Evolutionary conservation across 345 rosid species (phyloP).

Genomic region (Brassica incana): DNA sequence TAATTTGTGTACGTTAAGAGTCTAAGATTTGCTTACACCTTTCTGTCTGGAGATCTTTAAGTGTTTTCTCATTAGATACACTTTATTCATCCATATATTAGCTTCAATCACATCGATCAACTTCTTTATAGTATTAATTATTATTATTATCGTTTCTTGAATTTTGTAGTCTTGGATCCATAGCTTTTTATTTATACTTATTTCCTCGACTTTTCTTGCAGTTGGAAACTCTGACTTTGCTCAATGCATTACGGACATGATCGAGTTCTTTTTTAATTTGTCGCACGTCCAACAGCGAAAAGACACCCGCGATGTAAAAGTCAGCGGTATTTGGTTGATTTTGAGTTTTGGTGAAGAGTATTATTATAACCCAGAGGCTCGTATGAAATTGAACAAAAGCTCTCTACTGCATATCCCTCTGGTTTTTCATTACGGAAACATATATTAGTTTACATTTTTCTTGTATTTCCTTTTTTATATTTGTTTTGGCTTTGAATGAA

Average conservation of each 20-base stretch:
- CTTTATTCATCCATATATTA: conserved; percentile 11
- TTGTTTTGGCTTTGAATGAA: background rate
- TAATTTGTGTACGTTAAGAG: conserved; percentile 4
- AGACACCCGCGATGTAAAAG: background rate
- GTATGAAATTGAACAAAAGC: conserved; percentile 19
- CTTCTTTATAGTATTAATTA: background rate
- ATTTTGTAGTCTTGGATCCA: conserved; percentile 5
- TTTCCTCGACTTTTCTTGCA: conserved; percentile 28
- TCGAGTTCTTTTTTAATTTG: conserved; percentile 17
- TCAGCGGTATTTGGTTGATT: background rate
- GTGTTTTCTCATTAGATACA: conserved; percentile 15
- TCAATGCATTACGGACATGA: conserved; percentile 25
- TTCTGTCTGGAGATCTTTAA: conserved; percentile 33
- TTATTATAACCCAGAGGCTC: conserved; percentile 8
- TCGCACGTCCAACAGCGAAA: conserved; percentile 8
- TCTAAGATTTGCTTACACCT: conserved; percentile 32
- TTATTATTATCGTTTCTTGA: background rate
- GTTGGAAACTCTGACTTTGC: conserved; percentile 42
- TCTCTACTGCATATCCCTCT: conserved; percentile 7
- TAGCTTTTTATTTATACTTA: conserved; percentile 6
- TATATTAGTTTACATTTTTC: background rate
- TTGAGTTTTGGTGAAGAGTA: background rate
- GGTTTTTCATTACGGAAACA: conserved; percentile 2
- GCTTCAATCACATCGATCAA: conserved; percentile 16
- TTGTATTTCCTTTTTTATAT: background rate